Conservation (phyloP, 1,139 yeast species). For the Pneumocystis carinii region DNA sequence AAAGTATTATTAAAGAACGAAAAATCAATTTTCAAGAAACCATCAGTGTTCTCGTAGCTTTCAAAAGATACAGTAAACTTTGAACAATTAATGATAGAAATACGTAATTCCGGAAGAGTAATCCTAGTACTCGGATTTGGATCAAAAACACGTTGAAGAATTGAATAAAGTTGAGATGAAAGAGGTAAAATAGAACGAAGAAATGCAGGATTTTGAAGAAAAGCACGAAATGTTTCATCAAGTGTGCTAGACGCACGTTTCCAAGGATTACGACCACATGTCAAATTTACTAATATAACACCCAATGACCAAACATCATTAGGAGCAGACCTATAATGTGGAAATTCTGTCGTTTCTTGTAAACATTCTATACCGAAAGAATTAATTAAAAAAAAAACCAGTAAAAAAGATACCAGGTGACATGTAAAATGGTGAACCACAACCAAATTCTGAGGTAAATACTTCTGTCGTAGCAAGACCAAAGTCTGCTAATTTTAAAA, state of each 20-base stretch:
- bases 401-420: conserved; percentile 42
- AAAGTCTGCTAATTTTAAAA: conserved; percentile 61
- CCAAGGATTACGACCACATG: conserved; percentile 88
- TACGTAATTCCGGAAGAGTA: conserved; percentile 32
- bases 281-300: conserved; percentile 59
- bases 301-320: conserved; percentile 88
- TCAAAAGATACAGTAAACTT: conserved; percentile 13
- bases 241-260: conserved; percentile 52
- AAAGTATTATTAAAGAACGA: neutral
- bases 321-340: conserved; percentile 36
- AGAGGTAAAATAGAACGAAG: conserved; percentile 54
- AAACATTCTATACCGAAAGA: conserved; percentile 1
- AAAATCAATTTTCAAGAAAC: neutral
- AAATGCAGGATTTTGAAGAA: conserved; percentile 35
- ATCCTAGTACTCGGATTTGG: conserved; percentile 54
- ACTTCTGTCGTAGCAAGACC: conserved; percentile 58
- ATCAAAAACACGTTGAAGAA: conserved; percentile 42
- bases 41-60: neutral
- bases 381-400: neutral
- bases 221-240: conserved; percentile 43
- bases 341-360: conserved; percentile 15
- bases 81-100: conserved; percentile 17
- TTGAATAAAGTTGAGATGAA: conserved; percentile 41
- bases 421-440: conserved; percentile 86
- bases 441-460: conserved; percentile 57